A percentile compares a stretch with the other conserved stretches of the same genome.
Conservation (phyloP, 768 basidiomycete genomes). For the Lactarius akahatsu region DNA sequence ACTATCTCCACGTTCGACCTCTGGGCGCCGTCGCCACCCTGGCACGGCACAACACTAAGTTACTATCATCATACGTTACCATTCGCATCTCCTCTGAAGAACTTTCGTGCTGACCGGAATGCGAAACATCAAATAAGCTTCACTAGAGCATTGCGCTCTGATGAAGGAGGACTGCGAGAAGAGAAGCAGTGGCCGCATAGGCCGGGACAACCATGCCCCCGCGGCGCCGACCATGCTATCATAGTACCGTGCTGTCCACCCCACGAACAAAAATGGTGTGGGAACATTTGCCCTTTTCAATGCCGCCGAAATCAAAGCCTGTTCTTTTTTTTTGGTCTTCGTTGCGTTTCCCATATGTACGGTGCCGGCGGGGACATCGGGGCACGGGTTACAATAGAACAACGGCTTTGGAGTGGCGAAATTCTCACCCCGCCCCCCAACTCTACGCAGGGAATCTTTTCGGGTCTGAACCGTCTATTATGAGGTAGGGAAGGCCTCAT, state of each 20-base stretch:
- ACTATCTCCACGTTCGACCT: background rate
- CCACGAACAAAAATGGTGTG: too few species aligned
- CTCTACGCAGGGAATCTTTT: background rate
- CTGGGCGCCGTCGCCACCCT: background rate
- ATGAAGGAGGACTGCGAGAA: background rate
- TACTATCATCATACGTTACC: background rate
- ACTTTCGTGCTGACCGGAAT: background rate
- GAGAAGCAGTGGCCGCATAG: background rate
- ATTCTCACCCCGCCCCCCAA: background rate
- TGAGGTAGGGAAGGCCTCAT: background rate
- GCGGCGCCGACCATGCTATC: too few species aligned
- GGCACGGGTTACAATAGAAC: background rate
- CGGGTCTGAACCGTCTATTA: background rate
- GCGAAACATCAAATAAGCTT: background rate
- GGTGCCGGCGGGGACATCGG: background rate
- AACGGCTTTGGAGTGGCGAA: background rate
- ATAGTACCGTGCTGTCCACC: too few species aligned
- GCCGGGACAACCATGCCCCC: background rate
- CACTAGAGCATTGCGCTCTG: background rate
- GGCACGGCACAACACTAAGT: too few species aligned
- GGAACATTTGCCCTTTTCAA: background rate
- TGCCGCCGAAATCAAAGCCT: background rate
- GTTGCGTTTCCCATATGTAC: background rate
- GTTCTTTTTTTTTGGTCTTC: background rate
- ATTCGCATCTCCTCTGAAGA: background rate